Base-by-base conservation (phyloP, 2,329 filamentous ascomycete genomes). In the Fusarium solani-melongenae region DNA sequence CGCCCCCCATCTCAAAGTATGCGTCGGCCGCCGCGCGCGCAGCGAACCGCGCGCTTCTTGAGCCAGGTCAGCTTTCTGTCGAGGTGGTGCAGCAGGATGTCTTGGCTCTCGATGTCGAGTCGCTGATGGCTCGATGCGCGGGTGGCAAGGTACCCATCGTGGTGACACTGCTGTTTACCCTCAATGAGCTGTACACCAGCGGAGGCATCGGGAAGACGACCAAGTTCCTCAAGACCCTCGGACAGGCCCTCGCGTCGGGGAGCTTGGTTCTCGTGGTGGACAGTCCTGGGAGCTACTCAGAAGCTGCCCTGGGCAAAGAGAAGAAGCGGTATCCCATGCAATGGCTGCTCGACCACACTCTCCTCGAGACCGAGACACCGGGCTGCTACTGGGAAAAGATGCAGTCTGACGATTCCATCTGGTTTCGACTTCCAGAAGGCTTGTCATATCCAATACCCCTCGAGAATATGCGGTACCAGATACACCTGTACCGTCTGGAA, bases 391-490 rank as follows among this genome's bases (percentile, higher is more conserved):
- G 96, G 96, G 89, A 91, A 74, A 94, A 93, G 82, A 67, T 97
- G 3, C 86, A 93, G 62, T 90, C 90, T 24, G 88, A 95, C 69
- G 94, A 97, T 56, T 95, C 93, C 4, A 84, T 90, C 63, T 98
- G 96, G 96, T 98, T 96, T 83, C 89, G 96, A 49, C 83, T 98
- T 38, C 86, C 88, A 14, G 87, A 89, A 1, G 84, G 82, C 17
- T 82, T 98, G 73, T 86, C 87, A 44, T 98, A 98, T 83, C 93
- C 95, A 9, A 94, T 98, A 77, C 88, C 91, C 60, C 83, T 98
- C 79, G 96, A 98, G 84, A 94, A 98, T 80, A 98, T 98, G 95
- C 91, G 95, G 55, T 98, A 96, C 82, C 96, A 98, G 82, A 87
- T 98, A 76, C 95, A 98, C 84, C 80, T 98, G 17, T 98, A 98